A percentile compares a stretch with the other conserved stretches of the same genome.
These are phyloP conservation scores for Ogataea trehalophila DNA, from an alignment of 805 yeast genomes.

Conservation along the genomic window DNA sequence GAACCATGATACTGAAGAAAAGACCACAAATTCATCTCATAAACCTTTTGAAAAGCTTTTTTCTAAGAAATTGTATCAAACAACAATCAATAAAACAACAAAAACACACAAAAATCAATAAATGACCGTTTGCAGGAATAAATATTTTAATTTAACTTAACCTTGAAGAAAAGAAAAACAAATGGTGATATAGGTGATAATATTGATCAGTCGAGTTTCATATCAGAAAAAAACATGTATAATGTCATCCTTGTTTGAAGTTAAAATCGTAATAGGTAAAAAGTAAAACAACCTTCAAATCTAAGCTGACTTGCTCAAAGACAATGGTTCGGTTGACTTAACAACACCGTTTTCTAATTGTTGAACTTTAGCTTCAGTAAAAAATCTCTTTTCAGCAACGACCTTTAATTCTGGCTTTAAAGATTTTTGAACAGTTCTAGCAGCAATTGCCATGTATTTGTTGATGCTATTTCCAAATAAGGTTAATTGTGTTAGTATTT, in stretches of 20 bases:
- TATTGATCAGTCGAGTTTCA: neutral
- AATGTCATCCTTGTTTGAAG: neutral
- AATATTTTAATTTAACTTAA: no score
- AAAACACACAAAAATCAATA: no score
- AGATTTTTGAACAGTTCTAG: constrained; percentile 81
- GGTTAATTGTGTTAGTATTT: constrained; percentile 2
- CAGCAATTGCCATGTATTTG: constrained; percentile 88
- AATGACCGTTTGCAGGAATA: no score
- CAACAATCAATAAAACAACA: neutral
- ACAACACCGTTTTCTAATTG: constrained; percentile 65
- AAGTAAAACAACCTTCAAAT: neutral
- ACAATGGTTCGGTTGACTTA: constrained; percentile 22
- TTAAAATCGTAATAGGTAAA: no score
- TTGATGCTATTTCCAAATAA: constrained; percentile 46
- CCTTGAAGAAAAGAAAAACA: no score
- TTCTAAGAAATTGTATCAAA: neutral
- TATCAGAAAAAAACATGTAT: neutral
- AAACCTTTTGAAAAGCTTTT: neutral
- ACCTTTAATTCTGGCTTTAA: constrained; percentile 82
- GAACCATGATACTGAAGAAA: neutral
- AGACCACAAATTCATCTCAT: neutral
- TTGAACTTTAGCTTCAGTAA: constrained; percentile 69
- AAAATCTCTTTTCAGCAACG: constrained; percentile 65
- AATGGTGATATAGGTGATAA: no score
- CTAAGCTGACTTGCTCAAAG: constrained; percentile 14